phyloP scores from a whole-genome alignment of 495 filamentous ascomycete genomes.

The Hypoxylon lienhwacheense region DNA sequence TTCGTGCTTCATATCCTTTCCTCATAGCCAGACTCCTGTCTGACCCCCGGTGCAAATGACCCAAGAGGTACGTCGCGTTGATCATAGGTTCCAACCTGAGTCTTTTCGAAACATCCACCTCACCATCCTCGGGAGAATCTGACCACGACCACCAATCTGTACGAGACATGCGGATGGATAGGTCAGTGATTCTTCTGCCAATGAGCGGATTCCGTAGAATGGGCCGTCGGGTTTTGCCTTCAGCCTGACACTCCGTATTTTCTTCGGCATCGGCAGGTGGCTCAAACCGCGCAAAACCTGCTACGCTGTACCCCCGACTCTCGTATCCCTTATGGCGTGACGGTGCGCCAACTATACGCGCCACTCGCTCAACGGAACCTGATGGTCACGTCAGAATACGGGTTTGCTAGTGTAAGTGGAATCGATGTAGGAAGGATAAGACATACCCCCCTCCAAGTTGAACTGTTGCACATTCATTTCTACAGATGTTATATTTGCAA shows the following conservation, averaged over 20 bases:
- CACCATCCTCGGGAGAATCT: not conserved
- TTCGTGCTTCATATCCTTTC: constrained; percentile 32
- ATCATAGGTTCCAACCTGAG: constrained; percentile 38
- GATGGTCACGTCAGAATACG: not conserved
- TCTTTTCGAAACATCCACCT: constrained; percentile 7
- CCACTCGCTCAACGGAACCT: constrained; percentile 36
- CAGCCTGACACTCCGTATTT: not conserved
- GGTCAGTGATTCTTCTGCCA: constrained; percentile 33
- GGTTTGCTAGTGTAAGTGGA: not conserved
- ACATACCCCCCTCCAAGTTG: constrained; percentile 38
- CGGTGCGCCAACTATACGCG: constrained; percentile 29
- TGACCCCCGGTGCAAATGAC: too few species aligned
- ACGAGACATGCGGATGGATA: constrained; percentile 35
- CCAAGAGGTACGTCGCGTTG: constrained; percentile 20
- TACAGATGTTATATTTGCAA: constrained; percentile 34
- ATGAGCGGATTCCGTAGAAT: constrained; percentile 18
- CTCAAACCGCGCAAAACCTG: constrained; percentile 26
- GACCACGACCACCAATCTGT: constrained; percentile 40
- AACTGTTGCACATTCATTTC: constrained; percentile 31
- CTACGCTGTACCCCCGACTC: constrained; percentile 10
- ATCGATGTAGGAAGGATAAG: not conserved
- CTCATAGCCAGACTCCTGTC: constrained; percentile 27
- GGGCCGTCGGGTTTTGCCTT: not conserved
- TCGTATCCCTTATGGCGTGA: constrained; percentile 31
- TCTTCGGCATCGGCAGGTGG: not conserved